Conservation (phyloP, 139 green algal species). For the Coelastrella sp. region DNA sequence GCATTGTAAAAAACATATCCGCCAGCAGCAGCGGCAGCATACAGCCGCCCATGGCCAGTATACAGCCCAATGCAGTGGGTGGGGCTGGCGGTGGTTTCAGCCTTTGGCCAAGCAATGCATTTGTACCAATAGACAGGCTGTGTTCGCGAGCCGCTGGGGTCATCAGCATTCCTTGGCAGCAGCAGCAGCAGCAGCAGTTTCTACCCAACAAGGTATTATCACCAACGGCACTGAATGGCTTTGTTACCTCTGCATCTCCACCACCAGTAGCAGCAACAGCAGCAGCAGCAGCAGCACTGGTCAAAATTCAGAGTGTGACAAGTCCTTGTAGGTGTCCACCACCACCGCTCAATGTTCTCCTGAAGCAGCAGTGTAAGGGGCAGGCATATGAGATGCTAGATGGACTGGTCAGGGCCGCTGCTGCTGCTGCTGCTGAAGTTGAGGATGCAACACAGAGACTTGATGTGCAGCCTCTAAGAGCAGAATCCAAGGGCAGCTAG, state of each 20-base stretch:
- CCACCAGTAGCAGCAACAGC: not conserved
- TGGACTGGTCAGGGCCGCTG: conserved; percentile 25
- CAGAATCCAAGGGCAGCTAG: no score
- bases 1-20: no score
- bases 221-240: no score
- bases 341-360: conserved; percentile 18
- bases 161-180: not conserved
- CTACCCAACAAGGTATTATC: no score
- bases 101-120: not conserved
- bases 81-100: not conserved
- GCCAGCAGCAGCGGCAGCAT: conserved; percentile 4
- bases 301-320: conserved; percentile 5
- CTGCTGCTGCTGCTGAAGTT: not conserved
- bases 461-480: not conserved
- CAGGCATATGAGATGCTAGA: conserved; percentile 45
- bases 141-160: no score
- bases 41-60: not conserved
- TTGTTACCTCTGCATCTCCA: not conserved
- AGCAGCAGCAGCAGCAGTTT: not conserved
- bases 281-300: conserved; percentile 24
- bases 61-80: not conserved
- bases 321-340: conserved; percentile 23
- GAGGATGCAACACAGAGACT: not conserved
- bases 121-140: not conserved
- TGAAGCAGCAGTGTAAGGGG: conserved; percentile 34